Conservation (phyloP, 1,139 yeast species). For the Saccharomyces hybrid region DNA sequence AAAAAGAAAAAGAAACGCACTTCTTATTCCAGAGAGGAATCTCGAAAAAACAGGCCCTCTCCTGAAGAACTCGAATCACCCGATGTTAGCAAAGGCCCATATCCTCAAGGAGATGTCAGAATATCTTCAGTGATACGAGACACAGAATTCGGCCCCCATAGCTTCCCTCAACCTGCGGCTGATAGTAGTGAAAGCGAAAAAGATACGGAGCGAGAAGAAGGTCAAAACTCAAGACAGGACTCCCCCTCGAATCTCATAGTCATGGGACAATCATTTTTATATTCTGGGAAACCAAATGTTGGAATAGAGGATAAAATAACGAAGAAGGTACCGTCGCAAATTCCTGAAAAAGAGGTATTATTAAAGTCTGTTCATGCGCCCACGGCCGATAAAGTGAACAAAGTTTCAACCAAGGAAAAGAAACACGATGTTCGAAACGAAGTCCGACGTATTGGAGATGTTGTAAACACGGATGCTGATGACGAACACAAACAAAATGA, state of each 20-base stretch:
- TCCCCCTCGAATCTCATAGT: background rate
- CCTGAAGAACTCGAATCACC: background rate
- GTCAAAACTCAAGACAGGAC: background rate
- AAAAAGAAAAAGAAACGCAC: background rate
- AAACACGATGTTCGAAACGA: too few species aligned
- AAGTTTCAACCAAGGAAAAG: background rate
- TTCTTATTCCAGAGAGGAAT: background rate
- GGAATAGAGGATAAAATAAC: background rate
- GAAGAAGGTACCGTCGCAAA: background rate
- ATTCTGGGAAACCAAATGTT: background rate
- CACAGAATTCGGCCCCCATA: background rate
- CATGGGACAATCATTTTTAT: background rate
- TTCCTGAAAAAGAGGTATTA: background rate
- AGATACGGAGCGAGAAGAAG: slow-evolving; percentile 2
- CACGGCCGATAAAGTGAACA: background rate
- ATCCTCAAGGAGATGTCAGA: slow-evolving; percentile 7
- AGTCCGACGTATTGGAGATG: background rate
- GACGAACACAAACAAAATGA: slow-evolving; percentile 3
- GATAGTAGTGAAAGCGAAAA: too few species aligned
- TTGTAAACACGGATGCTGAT: background rate
- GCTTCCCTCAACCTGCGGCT: background rate
- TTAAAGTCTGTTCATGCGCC: background rate
- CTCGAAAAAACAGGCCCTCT: background rate
- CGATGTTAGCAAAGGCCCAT: background rate
- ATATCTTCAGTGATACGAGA: slow-evolving; percentile 14